Conservation (phyloP, 305 asterid genomes). For the Fraxinus sp. region DNA sequence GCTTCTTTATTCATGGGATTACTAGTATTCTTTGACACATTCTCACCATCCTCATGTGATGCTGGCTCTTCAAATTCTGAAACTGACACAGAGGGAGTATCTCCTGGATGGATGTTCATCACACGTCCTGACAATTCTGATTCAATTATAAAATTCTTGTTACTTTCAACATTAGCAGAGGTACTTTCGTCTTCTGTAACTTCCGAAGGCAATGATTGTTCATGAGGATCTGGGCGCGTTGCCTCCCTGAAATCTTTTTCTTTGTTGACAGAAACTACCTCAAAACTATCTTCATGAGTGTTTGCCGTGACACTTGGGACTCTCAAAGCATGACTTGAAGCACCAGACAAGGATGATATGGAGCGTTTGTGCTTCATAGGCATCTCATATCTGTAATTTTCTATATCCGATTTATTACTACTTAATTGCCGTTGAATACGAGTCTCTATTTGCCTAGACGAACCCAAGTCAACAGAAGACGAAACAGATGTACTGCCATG, state of each 20-base stretch:
- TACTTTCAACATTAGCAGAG: conserved; percentile 49
- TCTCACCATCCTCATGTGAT: conserved; percentile 38
- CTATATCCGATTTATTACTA: conserved; percentile 64
- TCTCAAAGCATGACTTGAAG: conserved; percentile 54
- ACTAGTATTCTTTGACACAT: conserved; percentile 29
- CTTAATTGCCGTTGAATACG: conserved; percentile 62
- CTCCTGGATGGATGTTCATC: conserved; percentile 38
- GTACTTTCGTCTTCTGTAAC: conserved; percentile 45
- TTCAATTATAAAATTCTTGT: conserved; percentile 32
- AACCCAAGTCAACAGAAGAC: conserved; percentile 81
- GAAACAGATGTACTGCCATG: conserved; percentile 72
- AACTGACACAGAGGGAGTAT: conserved; percentile 28
- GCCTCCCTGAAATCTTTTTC: conserved; percentile 36
- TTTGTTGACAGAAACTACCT: conserved; percentile 33
- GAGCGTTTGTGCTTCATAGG: conserved; percentile 61
- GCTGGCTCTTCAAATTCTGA: conserved; percentile 47
- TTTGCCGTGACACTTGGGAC: conserved; percentile 44
- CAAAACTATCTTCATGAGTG: conserved; percentile 50
- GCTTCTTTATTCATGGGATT: conserved; percentile 36
- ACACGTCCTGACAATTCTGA: conserved; percentile 32
- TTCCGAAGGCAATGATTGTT: conserved; percentile 42
- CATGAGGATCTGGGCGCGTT: conserved; percentile 34
- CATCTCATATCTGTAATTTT: conserved; percentile 52
- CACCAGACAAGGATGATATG: conserved; percentile 70
- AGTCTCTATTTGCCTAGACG: conserved; percentile 50